Evolutionary conservation across 2,329 filamentous ascomycete genomes (phyloP), one percentile per base, ranked within the genome.

Genomic region (Aspergillus terreus): DNA sequence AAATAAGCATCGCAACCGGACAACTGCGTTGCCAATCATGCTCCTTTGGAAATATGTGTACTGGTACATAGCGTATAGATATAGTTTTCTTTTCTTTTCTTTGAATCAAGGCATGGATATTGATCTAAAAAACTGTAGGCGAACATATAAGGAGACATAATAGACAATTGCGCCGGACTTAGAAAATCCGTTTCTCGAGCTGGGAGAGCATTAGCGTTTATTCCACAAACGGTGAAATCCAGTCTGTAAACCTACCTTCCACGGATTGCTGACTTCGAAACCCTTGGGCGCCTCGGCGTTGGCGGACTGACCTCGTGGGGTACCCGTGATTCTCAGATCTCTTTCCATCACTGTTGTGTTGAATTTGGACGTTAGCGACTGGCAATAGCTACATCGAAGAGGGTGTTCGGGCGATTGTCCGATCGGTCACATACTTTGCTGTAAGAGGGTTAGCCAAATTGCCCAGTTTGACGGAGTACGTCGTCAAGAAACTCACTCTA

Each of bases 231-330:
- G 17, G 38, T 5, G 14, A 41, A 10, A 38, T 25, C 9, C 2
- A 7, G 3, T 27, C 7, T 49, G 10, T 14, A 30, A 55, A 53
- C 62, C 46, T 77, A 85, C 83, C 78, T 80, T 83, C 83, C 83
- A 86, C 57, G 81, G 80, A 71, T 84, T 85, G 78, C 80, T 86
- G 63, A 85, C 67, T 70, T 85, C 83, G 71, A 86, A 86, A 54
- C 82, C 83, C 51, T 75, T 70, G 25, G 83, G 83, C 27, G 83
- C 83, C 52, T 73, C 70, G 44, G 77, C 73, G 56, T 77, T 80
- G 70, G 83, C 81, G 51, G 81, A 81, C 66, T 86, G 83, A 54
- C 82, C 83, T 71, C 83, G 75, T 63, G 78, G 63, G 57, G 76
- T 79, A 49, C 83, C 83, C 38, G 83, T 86, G 61, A 86, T 74